A percentile compares a stretch with the other conserved stretches of the same genome.
Evolutionary conservation across 2,329 filamentous ascomycete genomes (phyloP).

Genomic region (Diaporthe citrichinensis): DNA sequence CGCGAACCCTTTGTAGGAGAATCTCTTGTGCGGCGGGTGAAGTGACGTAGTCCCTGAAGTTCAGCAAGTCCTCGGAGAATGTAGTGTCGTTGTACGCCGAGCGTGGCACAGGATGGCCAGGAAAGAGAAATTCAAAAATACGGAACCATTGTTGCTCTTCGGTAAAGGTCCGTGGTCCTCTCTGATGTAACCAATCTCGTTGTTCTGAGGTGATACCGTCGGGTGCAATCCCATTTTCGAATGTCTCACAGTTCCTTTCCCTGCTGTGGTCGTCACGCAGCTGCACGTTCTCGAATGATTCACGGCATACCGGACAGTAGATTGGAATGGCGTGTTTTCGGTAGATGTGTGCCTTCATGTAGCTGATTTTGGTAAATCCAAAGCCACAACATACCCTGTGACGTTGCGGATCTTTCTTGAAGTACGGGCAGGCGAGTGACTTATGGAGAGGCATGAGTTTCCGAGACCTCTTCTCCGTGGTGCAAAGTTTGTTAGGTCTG

Average conservation of each 20-base stretch:
- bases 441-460: background rate
- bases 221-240: background rate
- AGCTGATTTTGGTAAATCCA: background rate
- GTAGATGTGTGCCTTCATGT: background rate
- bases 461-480: background rate
- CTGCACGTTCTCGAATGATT: background rate
- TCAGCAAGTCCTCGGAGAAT: background rate
- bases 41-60: background rate
- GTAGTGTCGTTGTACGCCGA: background rate
- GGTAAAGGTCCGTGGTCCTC: background rate
- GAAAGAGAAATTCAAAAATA: background rate
- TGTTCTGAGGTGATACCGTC: background rate
- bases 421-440: background rate
- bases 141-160: background rate
- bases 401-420: background rate
- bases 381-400: background rate
- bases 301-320: background rate
- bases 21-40: background rate
- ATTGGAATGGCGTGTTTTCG: background rate
- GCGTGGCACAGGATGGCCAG: background rate
- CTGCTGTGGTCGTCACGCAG: background rate
- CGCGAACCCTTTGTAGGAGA: background rate
- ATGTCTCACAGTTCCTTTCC: background rate
- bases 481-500: background rate
- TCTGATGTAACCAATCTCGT: background rate